phyloP scores from a whole-genome alignment of 257 asterid species.

The Paulownia fortunei region DNA sequence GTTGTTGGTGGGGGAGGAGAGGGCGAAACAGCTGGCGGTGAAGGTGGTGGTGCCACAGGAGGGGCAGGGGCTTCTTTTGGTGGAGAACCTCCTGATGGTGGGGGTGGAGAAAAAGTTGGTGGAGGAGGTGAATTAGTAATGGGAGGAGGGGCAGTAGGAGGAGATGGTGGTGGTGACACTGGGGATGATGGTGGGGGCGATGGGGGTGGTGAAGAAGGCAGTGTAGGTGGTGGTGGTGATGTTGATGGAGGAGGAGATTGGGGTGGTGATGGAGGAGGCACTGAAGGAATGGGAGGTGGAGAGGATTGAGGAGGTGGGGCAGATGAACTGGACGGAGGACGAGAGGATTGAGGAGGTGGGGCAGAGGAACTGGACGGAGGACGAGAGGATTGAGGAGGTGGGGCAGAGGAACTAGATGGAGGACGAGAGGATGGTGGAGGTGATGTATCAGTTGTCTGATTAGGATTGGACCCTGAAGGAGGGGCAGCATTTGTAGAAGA shows the following conservation, averaged over 20 bases:
- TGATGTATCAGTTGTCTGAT: not conserved
- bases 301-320: constrained; percentile 9
- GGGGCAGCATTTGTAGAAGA: constrained; percentile 19
- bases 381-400: constrained; percentile 14
- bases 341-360: too few species aligned
- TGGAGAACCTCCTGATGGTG: constrained; percentile 37
- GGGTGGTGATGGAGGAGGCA: constrained; percentile 42
- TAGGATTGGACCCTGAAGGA: not conserved
- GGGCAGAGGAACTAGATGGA: too few species aligned
- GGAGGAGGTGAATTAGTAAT: constrained; percentile 15
- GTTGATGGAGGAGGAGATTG: constrained; percentile 27
- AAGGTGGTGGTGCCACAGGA: constrained; percentile 36
- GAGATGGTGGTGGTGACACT: constrained; percentile 33
- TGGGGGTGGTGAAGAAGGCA: not conserved
- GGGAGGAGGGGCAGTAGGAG: constrained; percentile 39
- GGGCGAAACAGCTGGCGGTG: constrained; percentile 37
- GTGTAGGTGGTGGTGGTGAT: constrained; percentile 1
- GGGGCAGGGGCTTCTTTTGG: constrained; percentile 37
- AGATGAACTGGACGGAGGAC: too few species aligned
- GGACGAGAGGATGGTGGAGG: too few species aligned
- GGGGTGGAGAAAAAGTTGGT: constrained; percentile 21
- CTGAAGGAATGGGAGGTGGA: constrained; percentile 31
- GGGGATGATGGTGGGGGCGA: constrained; percentile 10
- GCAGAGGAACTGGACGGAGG: not conserved
- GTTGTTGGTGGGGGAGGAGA: constrained; percentile 52